phyloP scores from a whole-genome alignment of 257 asterid genomes.

The Leptodermis oblonga region DNA sequence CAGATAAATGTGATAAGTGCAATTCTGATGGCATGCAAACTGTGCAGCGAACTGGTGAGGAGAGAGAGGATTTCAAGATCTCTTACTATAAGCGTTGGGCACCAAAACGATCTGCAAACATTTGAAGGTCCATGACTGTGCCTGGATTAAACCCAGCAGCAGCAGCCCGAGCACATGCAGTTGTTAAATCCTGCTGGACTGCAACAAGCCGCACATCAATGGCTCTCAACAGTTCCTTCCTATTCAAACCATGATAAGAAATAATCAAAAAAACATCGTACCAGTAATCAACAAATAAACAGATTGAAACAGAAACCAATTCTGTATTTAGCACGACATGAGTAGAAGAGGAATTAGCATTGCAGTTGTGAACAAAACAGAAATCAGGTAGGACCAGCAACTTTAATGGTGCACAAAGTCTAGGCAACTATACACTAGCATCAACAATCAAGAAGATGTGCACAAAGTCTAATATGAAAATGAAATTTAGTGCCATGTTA shows the following conservation, averaged over 20 bases:
- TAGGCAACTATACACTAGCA: neutral
- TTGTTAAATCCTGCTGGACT: conserved; percentile 65
- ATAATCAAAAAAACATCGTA: neutral
- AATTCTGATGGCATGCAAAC: neutral
- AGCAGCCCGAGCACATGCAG: conserved; percentile 75
- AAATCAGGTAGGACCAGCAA: neutral
- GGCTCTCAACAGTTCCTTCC: conserved; percentile 92
- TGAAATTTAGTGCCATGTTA: neutral
- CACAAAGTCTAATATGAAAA: neutral
- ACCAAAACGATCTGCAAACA: conserved; percentile 80
- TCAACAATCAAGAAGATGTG: neutral
- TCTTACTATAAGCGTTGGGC: conserved; percentile 77
- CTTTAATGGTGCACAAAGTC: neutral
- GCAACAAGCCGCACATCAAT: conserved; percentile 83
- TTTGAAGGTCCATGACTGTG: conserved; percentile 67
- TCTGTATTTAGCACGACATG: neutral
- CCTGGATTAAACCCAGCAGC: conserved; percentile 78
- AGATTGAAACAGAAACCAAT: neutral
- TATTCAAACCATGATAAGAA: conserved; percentile 28
- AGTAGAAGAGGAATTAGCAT: neutral
- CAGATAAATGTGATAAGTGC: neutral
- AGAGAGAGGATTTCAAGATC: conserved; percentile 15
- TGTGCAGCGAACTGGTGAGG: neutral
- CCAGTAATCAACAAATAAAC: neutral
- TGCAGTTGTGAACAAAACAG: too few relatives aligned